Evolutionary conservation across 73 alveolate species (phyloP).

Genomic region (Strombidium stylifer): DNA sequence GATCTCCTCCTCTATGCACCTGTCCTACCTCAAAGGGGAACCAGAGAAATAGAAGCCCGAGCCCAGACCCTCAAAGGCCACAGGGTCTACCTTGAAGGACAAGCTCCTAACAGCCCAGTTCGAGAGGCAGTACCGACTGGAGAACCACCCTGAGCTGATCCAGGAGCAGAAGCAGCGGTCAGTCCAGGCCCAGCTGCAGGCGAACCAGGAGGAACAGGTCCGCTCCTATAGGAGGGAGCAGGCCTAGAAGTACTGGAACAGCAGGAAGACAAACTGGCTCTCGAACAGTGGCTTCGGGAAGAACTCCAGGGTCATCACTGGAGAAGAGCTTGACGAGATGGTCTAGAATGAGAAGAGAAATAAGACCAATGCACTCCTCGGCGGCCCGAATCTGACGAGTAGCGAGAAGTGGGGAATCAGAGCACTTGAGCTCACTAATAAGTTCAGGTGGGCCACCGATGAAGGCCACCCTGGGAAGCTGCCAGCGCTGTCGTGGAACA

Average conservation of each 20-base stretch:
- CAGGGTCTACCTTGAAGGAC: too few relatives aligned
- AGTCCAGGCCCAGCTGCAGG: neutral
- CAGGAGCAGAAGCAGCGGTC: neutral
- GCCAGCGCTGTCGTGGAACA: conserved; percentile 85
- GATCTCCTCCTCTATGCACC: too few relatives aligned
- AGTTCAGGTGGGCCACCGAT: conserved; percentile 76
- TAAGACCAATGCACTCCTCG: conserved; percentile 33
- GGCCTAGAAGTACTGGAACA: conserved; percentile 21
- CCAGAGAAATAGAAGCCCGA: too few relatives aligned
- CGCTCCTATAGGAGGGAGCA: conserved; percentile 42
- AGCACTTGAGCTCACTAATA: conserved; percentile 92
- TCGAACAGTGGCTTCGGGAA: too few relatives aligned
- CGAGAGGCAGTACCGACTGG: too few relatives aligned
- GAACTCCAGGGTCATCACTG: conserved; percentile 39
- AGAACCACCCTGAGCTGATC: neutral
- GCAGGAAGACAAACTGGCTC: conserved; percentile 8
- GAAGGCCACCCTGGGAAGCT: too few relatives aligned
- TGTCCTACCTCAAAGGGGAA: too few relatives aligned
- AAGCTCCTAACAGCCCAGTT: too few relatives aligned
- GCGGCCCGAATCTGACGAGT: conserved; percentile 36
- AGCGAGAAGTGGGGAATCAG: conserved; percentile 63
- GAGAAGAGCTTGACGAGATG: conserved; percentile 35
- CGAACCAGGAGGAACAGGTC: conserved; percentile 28
- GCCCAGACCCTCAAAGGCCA: too few relatives aligned
- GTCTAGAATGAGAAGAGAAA: conserved; percentile 23